Percentiles rank a stretch among this genome's conserved stretches.
phyloP scores from a whole-genome alignment of 768 basidiomycete genomes.

The Crepidotus variabilis region DNA sequence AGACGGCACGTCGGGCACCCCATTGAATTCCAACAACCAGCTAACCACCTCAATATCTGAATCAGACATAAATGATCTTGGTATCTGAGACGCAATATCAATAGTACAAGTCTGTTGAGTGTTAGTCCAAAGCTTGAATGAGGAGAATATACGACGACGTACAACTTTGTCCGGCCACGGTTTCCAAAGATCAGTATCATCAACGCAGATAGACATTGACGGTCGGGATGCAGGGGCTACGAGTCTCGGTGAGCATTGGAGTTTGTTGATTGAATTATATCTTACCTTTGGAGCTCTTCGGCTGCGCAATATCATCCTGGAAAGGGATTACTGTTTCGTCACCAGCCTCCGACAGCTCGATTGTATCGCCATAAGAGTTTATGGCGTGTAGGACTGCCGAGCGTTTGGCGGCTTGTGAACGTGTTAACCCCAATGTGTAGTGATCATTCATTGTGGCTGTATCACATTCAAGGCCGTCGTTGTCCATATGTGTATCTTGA shows the following conservation, averaged over 20 bases:
- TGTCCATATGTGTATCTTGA: too few species aligned
- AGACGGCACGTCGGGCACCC: slow-evolving; percentile 20
- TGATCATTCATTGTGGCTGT: background rate
- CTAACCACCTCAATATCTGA: slow-evolving; percentile 23
- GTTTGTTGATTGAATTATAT: background rate
- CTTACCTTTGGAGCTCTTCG: background rate
- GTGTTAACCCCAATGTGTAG: background rate
- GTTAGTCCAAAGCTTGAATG: too few species aligned
- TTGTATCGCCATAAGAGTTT: background rate
- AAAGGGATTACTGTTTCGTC: background rate
- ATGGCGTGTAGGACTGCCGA: background rate
- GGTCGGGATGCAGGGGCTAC: too few species aligned
- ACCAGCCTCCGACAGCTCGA: background rate
- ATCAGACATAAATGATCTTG: slow-evolving; percentile 25
- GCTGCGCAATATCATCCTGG: background rate
- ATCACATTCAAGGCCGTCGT: background rate
- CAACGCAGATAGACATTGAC: too few species aligned
- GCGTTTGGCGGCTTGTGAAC: background rate
- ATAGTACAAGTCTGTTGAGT: slow-evolving; percentile 27
- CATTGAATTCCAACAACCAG: slow-evolving; percentile 21
- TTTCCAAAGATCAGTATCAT: slow-evolving; percentile 4
- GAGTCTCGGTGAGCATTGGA: background rate
- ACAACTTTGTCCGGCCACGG: slow-evolving; percentile 15
- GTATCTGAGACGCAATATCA: slow-evolving; percentile 27
- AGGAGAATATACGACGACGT: slow-evolving; percentile 1